These are phyloP conservation scores for Hydrangea macrophylla DNA, from an alignment of 148 eudicot species.

Conservation along the genomic window DNA sequence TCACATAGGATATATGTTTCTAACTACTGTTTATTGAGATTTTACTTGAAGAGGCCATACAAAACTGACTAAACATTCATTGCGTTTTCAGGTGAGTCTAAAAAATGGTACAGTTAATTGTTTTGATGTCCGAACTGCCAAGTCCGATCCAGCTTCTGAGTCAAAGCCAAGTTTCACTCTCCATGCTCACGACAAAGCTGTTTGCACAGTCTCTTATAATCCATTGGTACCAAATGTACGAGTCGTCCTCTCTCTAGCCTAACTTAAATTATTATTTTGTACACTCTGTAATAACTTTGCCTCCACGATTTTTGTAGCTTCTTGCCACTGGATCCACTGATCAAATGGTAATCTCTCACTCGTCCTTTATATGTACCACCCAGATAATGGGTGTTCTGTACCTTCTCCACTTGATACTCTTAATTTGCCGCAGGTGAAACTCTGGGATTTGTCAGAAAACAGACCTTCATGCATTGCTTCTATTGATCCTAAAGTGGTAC, in stretches of 20 bases:
- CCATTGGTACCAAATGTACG: constrained; percentile 64
- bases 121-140: constrained; percentile 73
- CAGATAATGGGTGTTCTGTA: not conserved
- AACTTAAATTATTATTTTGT: constrained; percentile 1
- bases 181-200: constrained; percentile 96
- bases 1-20: not conserved
- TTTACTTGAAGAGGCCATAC: not conserved
- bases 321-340: constrained; percentile 87
- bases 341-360: constrained; percentile 46
- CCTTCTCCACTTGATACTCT: not conserved
- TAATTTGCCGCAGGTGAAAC: constrained; percentile 45
- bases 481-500: constrained; percentile 74
- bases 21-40: not conserved
- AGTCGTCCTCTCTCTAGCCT: not conserved
- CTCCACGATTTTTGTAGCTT: constrained; percentile 38
- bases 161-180: constrained; percentile 69
- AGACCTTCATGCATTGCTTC: constrained; percentile 76
- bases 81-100: constrained; percentile 71
- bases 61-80: not conserved
- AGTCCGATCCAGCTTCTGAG: constrained; percentile 46
- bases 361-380: not conserved
- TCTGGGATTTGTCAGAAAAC: constrained; percentile 78
- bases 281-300: constrained; percentile 17
- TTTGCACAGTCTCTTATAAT: constrained; percentile 68
- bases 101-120: constrained; percentile 78